Conservation (phyloP, 1,139 yeast genomes). For the Suhomyces choctaworum region DNA sequence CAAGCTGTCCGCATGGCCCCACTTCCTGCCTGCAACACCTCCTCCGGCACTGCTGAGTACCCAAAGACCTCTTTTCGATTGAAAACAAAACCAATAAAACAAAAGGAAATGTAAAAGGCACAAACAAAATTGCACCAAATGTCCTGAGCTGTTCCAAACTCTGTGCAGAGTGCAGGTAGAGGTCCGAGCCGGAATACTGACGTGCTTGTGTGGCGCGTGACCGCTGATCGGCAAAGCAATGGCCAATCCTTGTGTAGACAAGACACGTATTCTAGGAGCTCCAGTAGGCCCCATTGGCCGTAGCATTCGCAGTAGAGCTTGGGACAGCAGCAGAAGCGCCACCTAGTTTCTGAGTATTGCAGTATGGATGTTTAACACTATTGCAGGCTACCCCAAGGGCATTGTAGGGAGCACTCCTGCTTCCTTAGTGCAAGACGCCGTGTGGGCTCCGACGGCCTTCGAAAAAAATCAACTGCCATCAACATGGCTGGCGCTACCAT, state of each 20-base stretch:
- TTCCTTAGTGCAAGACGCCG: conserved; percentile 2
- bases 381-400: conserved; percentile 6
- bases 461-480: background rate
- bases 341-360: conserved; percentile 9
- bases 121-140: too few relatives aligned
- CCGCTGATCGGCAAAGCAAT: background rate
- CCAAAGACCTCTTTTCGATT: conserved; percentile 9
- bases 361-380: conserved; percentile 11
- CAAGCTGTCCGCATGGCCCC: conserved; percentile 3
- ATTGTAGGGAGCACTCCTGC: conserved; percentile 1
- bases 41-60: conserved; percentile 6
- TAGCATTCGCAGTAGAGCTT: background rate
- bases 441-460: background rate
- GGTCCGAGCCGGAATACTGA: conserved; percentile 9
- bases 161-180: too few relatives aligned
- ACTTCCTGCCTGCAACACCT: conserved; percentile 6
- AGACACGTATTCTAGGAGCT: conserved; percentile 3
- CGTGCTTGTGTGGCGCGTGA: conserved; percentile 1
- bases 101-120: too few relatives aligned
- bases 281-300: too few relatives aligned
- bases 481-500: background rate
- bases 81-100: conserved; percentile 12
- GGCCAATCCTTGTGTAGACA: conserved; percentile 4
- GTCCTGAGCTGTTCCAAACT: too few relatives aligned
- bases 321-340: background rate